Base-by-base conservation (phyloP, 768 basidiomycete genomes). In the Solioccasus polychromus region DNA sequence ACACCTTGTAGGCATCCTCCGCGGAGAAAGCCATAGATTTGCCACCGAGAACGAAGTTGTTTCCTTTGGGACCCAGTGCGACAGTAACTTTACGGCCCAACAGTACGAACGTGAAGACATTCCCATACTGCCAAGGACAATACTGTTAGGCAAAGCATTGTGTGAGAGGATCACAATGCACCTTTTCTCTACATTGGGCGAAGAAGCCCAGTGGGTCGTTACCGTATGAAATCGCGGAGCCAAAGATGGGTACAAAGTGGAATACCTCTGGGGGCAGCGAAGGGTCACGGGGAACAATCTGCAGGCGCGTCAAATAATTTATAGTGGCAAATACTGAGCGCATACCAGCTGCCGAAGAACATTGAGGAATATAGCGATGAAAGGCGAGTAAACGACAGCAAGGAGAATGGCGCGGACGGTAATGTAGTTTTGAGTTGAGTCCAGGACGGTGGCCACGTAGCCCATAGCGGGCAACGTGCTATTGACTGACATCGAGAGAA, bases 101-200 rank as follows among this genome's bases (percentile, higher is more conserved):
- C 8, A 99, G 70, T 32, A 93, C 74, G 69, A 96, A 98, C 1
- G 94, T 94, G 73, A 98, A 99, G n/a, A 98, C 83, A 50, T 96
- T 79, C 45, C 96, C 96, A 59, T 98, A 85, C 96, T 99, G 48
- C 11, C 19, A 40, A 35, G 22, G 48, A 26, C 35, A 40, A 22
- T 19, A 32, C 18, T 5, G 25, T 49, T 35, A 17, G 17, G 25
- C 19, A 20, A 26, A 23, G 24, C 51, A 17, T 25, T 22, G 30
- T 2, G 12, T 17, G 11, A 36, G 7, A 2, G 26, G 24, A 17
- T 47, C 37, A n/a, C 34, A 82, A 45, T 47, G 9, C 42, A 87
- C 92, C 80, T 89, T 91, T 59, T 86, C 80, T 53, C 79, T 78
- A 60, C 84, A 88, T 30, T 76, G 69, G 46, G 83, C 81, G 68